Base-by-base conservation (phyloP, 768 basidiomycete genomes). In the Strobilomyces confusus region DNA sequence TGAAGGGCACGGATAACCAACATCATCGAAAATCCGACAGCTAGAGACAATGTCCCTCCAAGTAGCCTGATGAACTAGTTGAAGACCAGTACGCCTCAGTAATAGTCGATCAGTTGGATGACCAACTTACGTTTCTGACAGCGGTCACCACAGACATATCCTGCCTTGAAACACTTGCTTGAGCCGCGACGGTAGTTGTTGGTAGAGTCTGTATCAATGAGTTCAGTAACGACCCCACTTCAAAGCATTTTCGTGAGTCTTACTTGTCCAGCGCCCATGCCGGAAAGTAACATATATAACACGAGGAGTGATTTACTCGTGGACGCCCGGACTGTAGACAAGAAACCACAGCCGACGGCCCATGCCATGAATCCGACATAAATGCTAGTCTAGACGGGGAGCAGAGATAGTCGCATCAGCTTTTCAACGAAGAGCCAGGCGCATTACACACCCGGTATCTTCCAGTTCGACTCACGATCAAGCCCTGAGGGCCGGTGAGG, bases 121-220 rank as follows among this genome's bases (percentile, higher is more conserved):
- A 8, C 19, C 12, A 13, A 57, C 76, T 33, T 50, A 82, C 82
- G 63, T 85, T 86, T 45, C 84, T 75, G 51, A 82, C 77, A 0
- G 81, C 82, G 0, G 87, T 89, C 0, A 89, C 86, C 9, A 87
- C 84, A 1, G 85, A 84, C 86, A 90, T 88, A 55, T 91, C 87
- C 37, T 74, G 75, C 36, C 87, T 71, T 0, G 80, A 68, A 0
- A 90, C 88, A 23, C 84, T 83, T 0, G 87, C 86, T 63, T 91
- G 89, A 8, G 80, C 83, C 0, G 84, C 84, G 8, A 87, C 80
- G 0, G 85, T 87, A 0, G 83, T 86, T 0, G 83, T 86, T 63
- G 81, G 80, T 14, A 80, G 60, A 0, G 80, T 82, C 79, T 83
- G 22, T 7, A 25, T 6, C 34, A 25, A 32, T 40, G 33, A 56